Evolutionary conservation across 176 grass and related monocot genomes (phyloP).

Genomic region (Musa acuminata): DNA sequence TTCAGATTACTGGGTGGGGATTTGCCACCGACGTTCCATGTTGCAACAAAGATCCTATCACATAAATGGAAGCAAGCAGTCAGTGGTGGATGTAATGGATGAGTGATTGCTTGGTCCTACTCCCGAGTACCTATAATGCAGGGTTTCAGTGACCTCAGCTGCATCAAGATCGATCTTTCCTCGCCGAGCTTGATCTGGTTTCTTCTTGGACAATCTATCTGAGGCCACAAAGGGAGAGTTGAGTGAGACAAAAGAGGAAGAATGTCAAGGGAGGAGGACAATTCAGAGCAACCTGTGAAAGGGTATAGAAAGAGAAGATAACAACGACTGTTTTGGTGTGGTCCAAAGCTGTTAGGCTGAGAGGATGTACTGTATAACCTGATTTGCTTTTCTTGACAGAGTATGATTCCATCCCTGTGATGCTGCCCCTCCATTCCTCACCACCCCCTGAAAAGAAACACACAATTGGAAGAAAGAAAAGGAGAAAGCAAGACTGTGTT

Average conservation of each 20-base stretch:
- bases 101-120: not conserved
- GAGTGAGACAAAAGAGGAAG: conserved; percentile 21
- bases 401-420: conserved; percentile 57
- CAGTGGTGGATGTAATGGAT: not conserved
- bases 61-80: conserved; percentile 22
- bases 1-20: conserved; percentile 70
- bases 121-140: conserved; percentile 59
- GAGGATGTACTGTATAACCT: conserved; percentile 35
- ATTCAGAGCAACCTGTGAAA: not conserved
- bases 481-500: conserved; percentile 19
- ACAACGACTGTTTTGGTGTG: conserved; percentile 9
- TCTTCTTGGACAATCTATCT: conserved; percentile 61
- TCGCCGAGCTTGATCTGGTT: conserved; percentile 40
- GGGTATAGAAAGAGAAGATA: conserved; percentile 9
- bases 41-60: conserved; percentile 86
- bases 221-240: not conserved
- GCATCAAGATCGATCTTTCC: conserved; percentile 90
- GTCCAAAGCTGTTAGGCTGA: conserved; percentile 14
- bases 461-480: conserved; percentile 8
- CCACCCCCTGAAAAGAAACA: conserved; percentile 40
- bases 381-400: conserved; percentile 89
- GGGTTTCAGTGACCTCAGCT: conserved; percentile 70
- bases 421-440: conserved; percentile 76
- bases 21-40: conserved; percentile 96
- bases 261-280: not conserved